Conservation (phyloP, 441 rosid genomes). For the Gossypium gossypioides region DNA sequence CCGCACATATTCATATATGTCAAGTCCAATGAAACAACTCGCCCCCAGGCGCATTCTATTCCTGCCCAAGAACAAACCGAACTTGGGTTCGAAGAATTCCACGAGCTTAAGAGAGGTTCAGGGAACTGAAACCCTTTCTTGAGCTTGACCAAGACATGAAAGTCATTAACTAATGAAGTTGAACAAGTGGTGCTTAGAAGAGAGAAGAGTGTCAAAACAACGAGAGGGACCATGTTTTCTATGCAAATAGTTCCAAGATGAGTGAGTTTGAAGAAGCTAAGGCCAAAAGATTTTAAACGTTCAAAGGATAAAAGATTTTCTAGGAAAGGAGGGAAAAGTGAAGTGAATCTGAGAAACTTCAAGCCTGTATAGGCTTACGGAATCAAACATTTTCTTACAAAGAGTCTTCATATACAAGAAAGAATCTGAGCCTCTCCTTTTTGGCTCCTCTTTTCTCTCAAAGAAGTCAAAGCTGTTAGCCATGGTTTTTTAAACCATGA, state of each 20-base stretch:
- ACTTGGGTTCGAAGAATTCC: constrained; percentile 33
- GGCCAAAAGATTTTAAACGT: constrained; percentile 28
- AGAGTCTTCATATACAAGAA: constrained; percentile 50
- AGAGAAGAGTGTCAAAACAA: constrained; percentile 36
- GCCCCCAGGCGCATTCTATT: constrained; percentile 24
- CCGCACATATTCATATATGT: constrained; percentile 33
- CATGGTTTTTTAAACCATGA: background rate
- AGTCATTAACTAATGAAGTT: constrained; percentile 40
- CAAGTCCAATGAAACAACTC: constrained; percentile 34
- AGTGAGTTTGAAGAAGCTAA: constrained; percentile 32
- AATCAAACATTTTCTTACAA: constrained; percentile 36
- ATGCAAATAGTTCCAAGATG: constrained; percentile 13
- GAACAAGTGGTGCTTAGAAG: constrained; percentile 17
- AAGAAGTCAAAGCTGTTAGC: constrained; percentile 17
- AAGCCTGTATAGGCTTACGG: constrained; percentile 29
- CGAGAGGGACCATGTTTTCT: constrained; percentile 36
- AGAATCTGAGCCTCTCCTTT: constrained; percentile 41
- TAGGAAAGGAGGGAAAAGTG: constrained; percentile 36
- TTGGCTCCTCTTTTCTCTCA: constrained; percentile 19
- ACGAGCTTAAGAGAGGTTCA: constrained; percentile 33
- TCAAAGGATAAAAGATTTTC: constrained; percentile 23
- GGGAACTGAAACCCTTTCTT: constrained; percentile 42
- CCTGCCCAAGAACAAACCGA: constrained; percentile 40
- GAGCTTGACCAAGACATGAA: constrained; percentile 32
- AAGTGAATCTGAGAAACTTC: constrained; percentile 44